phyloP scores from a whole-genome alignment of 2,329 filamentous ascomycete species.

The Diaporthe vexans region DNA sequence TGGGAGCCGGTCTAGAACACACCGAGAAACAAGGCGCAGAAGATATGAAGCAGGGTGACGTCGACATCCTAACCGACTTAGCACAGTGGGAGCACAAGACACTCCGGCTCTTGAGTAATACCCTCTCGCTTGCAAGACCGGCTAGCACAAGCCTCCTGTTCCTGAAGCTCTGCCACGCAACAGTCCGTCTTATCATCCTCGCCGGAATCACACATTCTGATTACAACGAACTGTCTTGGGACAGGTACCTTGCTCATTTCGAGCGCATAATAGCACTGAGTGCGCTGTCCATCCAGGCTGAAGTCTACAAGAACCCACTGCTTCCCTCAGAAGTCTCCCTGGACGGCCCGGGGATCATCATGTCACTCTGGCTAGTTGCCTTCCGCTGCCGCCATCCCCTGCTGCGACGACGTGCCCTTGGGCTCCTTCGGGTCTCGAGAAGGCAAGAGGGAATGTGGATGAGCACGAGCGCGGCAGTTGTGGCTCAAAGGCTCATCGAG shows the following conservation, averaged over 20 bases:
- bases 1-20: not conserved
- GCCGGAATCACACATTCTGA: conserved; percentile 44
- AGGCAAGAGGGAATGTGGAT: conserved; percentile 52
- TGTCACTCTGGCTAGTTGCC: conserved; percentile 48
- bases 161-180: conserved; percentile 49
- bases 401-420: conserved; percentile 47
- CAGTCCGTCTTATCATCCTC: conserved; percentile 44
- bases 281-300: conserved; percentile 30
- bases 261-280: conserved; percentile 47
- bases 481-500: conserved; percentile 44
- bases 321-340: conserved; percentile 47
- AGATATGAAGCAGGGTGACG: not conserved
- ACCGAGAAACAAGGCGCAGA: not conserved
- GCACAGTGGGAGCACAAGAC: conserved; percentile 27
- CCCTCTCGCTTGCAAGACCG: not conserved
- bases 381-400: conserved; percentile 51
- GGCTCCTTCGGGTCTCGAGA: conserved; percentile 46
- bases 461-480: conserved; percentile 49
- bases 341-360: conserved; percentile 50
- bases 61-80: not conserved
- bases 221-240: conserved; percentile 48
- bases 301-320: conserved; percentile 27
- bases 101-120: not conserved
- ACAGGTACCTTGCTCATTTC: conserved; percentile 48
- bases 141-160: conserved; percentile 30